Base-by-base conservation (phyloP, 306 rosid species). In the Potentilla sterilis region DNA sequence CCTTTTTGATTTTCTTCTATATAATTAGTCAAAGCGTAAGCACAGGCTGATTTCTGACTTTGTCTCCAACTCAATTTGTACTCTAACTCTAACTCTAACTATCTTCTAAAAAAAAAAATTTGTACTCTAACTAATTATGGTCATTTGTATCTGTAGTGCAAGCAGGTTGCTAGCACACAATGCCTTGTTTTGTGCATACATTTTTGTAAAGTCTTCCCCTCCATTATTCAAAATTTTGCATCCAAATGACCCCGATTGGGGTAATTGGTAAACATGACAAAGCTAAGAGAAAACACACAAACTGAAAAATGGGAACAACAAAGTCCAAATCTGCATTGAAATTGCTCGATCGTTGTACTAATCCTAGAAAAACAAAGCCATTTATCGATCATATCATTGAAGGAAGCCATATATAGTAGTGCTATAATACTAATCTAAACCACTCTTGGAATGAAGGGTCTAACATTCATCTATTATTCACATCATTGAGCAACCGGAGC, bases 401-500 rank as follows among this genome's bases (percentile, higher is more conserved):
- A 58, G 65, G 7, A 24, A 58, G 4, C 37, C 37, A 59, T 28
- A 32, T 59, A 59, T 14, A 18, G 28, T 32, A 32, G 41, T 32
- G 12, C 40, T 15, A 61, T 10, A 5, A 12, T 14, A 28, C 10
- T 48, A 48, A 15, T 7, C 21, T 15, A 16, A 14, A 15, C 7
- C 4, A 15, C 6, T 6, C 19, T 61, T 14, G 35, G 66, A 61
- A 32, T 61, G 15, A 4, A 32, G 14, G 54, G 54, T 49, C n/a
- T 16, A 49, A 49, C 52, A 13, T 47, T 47, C 52, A 47, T 47
- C 6, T 47, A 21, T 22, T 24, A 46, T 70, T 37, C 34, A 70
- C 74, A 70, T 48, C 2, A 70, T 51, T 15, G 63, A 51, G 75
- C 75, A 70, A 48, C 9, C 2, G 22, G 55, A 35, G 37, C 37